phyloP scores from a whole-genome alignment of 1,139 yeast genomes.

The Suzukiozyma palmioleophila region DNA sequence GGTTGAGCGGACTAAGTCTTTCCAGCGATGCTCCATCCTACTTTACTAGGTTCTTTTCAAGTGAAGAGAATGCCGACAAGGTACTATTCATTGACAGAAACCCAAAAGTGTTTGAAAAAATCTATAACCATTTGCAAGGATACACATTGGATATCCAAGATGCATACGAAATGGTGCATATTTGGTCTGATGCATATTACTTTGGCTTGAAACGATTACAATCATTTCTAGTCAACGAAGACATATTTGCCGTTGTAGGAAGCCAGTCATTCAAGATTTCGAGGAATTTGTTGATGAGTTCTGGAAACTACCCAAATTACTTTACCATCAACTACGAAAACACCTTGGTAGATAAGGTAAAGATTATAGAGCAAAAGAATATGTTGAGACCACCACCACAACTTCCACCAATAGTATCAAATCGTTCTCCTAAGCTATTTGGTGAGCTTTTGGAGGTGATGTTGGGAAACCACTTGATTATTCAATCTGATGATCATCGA shows the following conservation, averaged over 20 bases:
- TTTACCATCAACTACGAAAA: conserved; percentile 60
- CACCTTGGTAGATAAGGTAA: conserved; percentile 41
- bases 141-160: conserved; percentile 56
- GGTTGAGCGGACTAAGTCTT: conserved; percentile 74
- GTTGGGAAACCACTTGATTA: conserved; percentile 47
- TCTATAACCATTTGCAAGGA: conserved; percentile 73
- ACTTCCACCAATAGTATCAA: conserved; percentile 48
- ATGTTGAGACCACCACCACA: conserved; percentile 77
- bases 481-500: conserved; percentile 54
- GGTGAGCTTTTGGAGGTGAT: conserved; percentile 54
- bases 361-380: conserved; percentile 31
- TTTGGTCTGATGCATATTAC: conserved; percentile 72
- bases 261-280: conserved; percentile 57
- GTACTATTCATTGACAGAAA: conserved; percentile 72
- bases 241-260: conserved; percentile 61
- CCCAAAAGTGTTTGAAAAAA: conserved; percentile 63
- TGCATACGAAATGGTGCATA: conserved; percentile 57
- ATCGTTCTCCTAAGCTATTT: conserved; percentile 57
- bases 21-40: conserved; percentile 75
- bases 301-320: conserved; percentile 76
- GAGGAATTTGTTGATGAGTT: conserved; percentile 41
- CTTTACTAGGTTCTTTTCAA: conserved; percentile 47
- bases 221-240: conserved; percentile 46
- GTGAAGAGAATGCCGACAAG: conserved; percentile 34
- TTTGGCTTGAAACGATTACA: conserved; percentile 60